phyloP scores from a whole-genome alignment of 805 yeast species.

The Candida chauliodis region DNA sequence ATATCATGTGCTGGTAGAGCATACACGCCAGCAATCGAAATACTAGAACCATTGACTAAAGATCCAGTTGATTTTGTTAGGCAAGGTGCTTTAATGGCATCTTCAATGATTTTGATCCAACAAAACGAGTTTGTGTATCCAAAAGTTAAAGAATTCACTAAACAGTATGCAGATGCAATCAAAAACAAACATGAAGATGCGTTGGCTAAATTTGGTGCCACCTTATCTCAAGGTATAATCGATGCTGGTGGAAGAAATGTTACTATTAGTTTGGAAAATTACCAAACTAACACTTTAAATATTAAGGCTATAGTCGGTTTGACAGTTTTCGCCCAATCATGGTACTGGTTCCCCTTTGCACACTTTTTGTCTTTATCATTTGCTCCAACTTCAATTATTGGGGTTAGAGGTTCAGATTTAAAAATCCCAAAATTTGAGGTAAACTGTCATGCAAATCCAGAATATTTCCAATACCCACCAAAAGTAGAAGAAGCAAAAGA shows the following conservation, averaged over 20 bases:
- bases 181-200: slow-evolving; percentile 92
- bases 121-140: slow-evolving; percentile 82
- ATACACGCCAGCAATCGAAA: slow-evolving; percentile 81
- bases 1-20: slow-evolving; percentile 96
- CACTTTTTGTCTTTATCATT: slow-evolving; percentile 90
- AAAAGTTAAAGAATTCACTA: slow-evolving; percentile 73
- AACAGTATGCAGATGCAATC: slow-evolving; percentile 70
- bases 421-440: slow-evolving; percentile 81
- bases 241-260: slow-evolving; percentile 99
- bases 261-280: slow-evolving; percentile 86
- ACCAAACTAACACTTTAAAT: slow-evolving; percentile 86
- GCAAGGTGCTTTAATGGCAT: slow-evolving; percentile 93
- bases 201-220: slow-evolving; percentile 95
- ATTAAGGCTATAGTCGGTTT: slow-evolving; percentile 90
- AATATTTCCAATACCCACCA: slow-evolving; percentile 85
- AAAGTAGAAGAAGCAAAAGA: slow-evolving; percentile 74
- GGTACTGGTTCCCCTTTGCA: slow-evolving; percentile 98
- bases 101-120: slow-evolving; percentile 84
- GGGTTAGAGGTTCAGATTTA: slow-evolving; percentile 67
- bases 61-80: slow-evolving; percentile 97
- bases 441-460: slow-evolving; percentile 76
- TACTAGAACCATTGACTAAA: slow-evolving; percentile 85
- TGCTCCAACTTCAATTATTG: slow-evolving; percentile 87
- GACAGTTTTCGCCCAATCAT: slow-evolving; percentile 84
- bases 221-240: slow-evolving; percentile 93